A percentile compares a stretch with the other conserved stretches of the same genome.
These are phyloP conservation scores for Straminergon stramineum DNA, from an alignment of 225 moss, liverwort and hornwort genomes.

Conservation along the genomic window DNA sequence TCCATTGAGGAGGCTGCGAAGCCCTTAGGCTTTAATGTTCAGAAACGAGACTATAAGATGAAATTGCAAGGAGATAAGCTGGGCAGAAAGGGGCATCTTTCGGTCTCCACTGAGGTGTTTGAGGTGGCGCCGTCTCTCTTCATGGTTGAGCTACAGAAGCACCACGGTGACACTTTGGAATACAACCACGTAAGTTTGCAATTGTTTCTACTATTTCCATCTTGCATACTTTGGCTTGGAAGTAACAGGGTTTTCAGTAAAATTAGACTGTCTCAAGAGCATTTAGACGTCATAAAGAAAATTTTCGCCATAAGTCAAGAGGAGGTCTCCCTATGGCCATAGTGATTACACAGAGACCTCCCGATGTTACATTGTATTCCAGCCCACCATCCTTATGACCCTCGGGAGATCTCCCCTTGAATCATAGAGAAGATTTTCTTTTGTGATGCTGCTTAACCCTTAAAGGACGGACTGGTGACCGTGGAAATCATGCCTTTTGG, in stretches of 20 bases:
- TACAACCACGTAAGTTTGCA: slow-evolving; percentile 63
- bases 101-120: slow-evolving; percentile 92
- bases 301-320: neutral
- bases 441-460: neutral
- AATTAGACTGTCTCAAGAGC: neutral
- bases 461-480: too few species aligned
- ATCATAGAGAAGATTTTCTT: neutral
- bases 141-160: slow-evolving; percentile 91
- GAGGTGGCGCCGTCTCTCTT: slow-evolving; percentile 94
- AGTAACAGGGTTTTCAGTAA: too few species aligned
- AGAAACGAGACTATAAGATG: slow-evolving; percentile 82
- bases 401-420: too few species aligned
- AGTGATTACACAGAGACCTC: neutral
- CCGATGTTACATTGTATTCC: neutral
- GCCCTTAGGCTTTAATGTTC: slow-evolving; percentile 90
- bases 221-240: neutral
- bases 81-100: slow-evolving; percentile 87
- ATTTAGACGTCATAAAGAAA: neutral
- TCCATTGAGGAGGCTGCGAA: slow-evolving; percentile 90
- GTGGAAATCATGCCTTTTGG: too few species aligned
- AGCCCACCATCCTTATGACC: neutral
- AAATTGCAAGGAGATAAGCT: slow-evolving; percentile 79
- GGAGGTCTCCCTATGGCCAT: neutral
- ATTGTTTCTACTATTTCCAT: neutral
- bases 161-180: slow-evolving; percentile 85